A percentile compares a stretch with the other conserved stretches of the same genome.
These are phyloP conservation scores for Bisporella sp. DNA, from an alignment of 2,329 filamentous ascomycete genomes.

Conservation along the genomic window DNA sequence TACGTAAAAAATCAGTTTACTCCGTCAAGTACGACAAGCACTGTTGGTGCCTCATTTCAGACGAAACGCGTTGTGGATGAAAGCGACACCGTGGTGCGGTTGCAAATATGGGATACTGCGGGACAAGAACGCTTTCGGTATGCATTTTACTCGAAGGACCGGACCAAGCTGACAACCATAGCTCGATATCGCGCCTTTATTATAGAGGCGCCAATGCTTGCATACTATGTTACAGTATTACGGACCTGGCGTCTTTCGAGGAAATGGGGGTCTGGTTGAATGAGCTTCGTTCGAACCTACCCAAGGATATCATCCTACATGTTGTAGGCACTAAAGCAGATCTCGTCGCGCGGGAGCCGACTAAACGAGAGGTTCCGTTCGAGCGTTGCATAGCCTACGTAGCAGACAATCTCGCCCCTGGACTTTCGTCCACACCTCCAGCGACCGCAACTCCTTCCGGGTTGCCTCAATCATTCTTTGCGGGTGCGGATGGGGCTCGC, in stretches of 20 bases:
- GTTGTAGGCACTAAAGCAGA: constrained; percentile 95
- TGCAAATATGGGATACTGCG: constrained; percentile 95
- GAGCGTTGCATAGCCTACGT: constrained; percentile 95
- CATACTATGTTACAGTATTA: constrained; percentile 92
- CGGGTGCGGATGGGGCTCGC: constrained; percentile 24
- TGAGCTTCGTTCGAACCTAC: constrained; percentile 73
- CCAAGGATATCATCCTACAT: constrained; percentile 70
- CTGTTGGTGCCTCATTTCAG: constrained; percentile 74
- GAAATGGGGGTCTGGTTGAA: constrained; percentile 91
- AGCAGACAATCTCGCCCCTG: constrained; percentile 79
- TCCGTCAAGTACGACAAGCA: constrained; percentile 40
- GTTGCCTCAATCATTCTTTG: neutral
- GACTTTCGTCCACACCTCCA: constrained; percentile 58
- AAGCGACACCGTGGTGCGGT: constrained; percentile 77
- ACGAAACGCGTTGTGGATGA: constrained; percentile 80
- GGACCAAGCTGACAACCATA: constrained; percentile 1
- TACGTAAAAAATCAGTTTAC: constrained; percentile 38
- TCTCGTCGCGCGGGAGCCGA: constrained; percentile 78
- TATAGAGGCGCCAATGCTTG: constrained; percentile 93
- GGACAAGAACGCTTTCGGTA: constrained; percentile 87
- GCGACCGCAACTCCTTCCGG: constrained; percentile 45
- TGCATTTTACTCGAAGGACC: neutral
- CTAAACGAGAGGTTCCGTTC: constrained; percentile 77
- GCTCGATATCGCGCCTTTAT: constrained; percentile 86
- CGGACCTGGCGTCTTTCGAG: constrained; percentile 73